Evolutionary conservation across 2,329 filamentous ascomycete species (phyloP).

Genomic region (Neopestalotiopsis clavispora): DNA sequence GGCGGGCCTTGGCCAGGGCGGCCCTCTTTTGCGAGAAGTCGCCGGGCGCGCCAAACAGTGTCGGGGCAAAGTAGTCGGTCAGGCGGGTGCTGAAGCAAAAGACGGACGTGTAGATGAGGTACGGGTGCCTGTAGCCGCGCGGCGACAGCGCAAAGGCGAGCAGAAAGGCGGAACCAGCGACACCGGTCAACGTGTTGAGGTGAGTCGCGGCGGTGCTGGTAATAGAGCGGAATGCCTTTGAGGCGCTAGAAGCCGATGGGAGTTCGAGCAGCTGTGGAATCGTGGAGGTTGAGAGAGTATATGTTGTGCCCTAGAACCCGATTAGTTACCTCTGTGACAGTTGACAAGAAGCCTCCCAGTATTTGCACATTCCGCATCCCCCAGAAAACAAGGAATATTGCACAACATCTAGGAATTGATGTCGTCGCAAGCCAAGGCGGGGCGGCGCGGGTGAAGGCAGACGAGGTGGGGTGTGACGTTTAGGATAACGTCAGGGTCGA

Average conservation of each 20-base stretch:
- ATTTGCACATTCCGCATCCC: not conserved
- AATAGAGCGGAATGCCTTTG: slow-evolving; percentile 73
- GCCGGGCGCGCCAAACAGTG: slow-evolving; percentile 39
- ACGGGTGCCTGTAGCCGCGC: slow-evolving; percentile 78
- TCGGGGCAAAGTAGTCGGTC: slow-evolving; percentile 53
- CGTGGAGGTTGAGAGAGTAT: slow-evolving; percentile 77
- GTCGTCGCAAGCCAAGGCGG: not conserved
- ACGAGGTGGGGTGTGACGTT: slow-evolving; percentile 9
- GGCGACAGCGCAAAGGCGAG: slow-evolving; percentile 81
- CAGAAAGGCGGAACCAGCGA: slow-evolving; percentile 74
- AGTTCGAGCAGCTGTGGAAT: slow-evolving; percentile 82
- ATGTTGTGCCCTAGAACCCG: slow-evolving; percentile 77
- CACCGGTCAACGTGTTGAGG: slow-evolving; percentile 67
- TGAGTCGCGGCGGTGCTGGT: slow-evolving; percentile 67
- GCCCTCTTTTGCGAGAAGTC: slow-evolving; percentile 36
- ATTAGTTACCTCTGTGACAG: not conserved
- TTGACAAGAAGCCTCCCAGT: not conserved
- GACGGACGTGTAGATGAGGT: slow-evolving; percentile 83
- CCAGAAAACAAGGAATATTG: not conserved
- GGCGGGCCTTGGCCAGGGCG: slow-evolving; percentile 33
- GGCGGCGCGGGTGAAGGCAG: slow-evolving; percentile 10
- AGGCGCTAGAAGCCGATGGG: slow-evolving; percentile 73
- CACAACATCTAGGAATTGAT: not conserved
- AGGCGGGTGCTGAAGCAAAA: slow-evolving; percentile 68
- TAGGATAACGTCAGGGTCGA: not conserved